These are phyloP conservation scores for Candida patagonica DNA, from an alignment of 805 yeast genomes.

Conservation along the genomic window DNA sequence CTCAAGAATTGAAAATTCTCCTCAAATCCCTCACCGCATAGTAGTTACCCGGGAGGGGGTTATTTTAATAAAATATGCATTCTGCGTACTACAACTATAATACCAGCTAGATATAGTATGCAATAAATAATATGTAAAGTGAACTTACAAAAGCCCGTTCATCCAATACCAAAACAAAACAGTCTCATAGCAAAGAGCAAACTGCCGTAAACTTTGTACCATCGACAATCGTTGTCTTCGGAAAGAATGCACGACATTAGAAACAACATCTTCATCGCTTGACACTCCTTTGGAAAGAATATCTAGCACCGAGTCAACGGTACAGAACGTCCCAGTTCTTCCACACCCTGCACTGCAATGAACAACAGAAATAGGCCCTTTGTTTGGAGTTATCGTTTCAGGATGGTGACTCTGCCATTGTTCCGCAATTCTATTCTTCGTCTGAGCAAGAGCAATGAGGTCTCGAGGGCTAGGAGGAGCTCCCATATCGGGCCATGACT, in stretches of 20 bases:
- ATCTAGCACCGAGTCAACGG: conserved; percentile 33
- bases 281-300: conserved; percentile 20
- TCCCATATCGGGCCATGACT: conserved; percentile 83
- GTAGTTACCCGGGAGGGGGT: too few relatives aligned
- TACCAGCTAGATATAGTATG: background rate
- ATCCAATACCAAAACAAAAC: conserved; percentile 24
- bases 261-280: conserved; percentile 42
- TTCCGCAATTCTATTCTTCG: conserved; percentile 35
- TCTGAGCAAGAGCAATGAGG: conserved; percentile 44
- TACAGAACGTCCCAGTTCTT: conserved; percentile 79
- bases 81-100: too few relatives aligned
- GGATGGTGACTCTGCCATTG: conserved; percentile 5
- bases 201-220: conserved; percentile 78
- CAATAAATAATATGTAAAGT: conserved; percentile 8
- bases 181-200: conserved; percentile 62
- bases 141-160: background rate
- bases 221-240: conserved; percentile 70
- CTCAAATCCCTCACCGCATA: background rate
- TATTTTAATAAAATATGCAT: too few relatives aligned
- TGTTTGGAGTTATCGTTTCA: background rate
- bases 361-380: conserved; percentile 33
- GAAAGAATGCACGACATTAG: conserved; percentile 53
- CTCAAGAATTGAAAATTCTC: background rate
- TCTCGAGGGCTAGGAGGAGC: conserved; percentile 52
- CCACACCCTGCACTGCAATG: conserved; percentile 99